These are phyloP conservation scores for Talaromyces sp. DNA, from an alignment of 2,329 filamentous ascomycete species.

Conservation along the genomic window DNA sequence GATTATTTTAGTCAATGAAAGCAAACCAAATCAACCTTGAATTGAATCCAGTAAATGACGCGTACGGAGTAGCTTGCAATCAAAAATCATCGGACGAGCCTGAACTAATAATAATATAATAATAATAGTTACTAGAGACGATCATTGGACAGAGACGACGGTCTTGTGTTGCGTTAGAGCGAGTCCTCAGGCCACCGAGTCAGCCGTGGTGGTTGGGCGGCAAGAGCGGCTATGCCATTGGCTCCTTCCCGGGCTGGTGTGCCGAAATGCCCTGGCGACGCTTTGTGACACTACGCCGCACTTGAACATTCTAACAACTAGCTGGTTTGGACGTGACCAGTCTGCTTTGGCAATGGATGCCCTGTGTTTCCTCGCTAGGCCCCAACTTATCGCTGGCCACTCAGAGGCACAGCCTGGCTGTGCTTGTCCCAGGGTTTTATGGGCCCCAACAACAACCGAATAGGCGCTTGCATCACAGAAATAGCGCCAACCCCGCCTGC, in stretches of 20 bases:
- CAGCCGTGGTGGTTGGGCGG: no score
- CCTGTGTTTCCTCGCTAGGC: not conserved
- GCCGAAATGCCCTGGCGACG: no score
- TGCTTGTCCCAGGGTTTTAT: not conserved
- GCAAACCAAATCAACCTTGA: not conserved
- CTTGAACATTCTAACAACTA: not conserved
- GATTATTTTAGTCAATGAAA: not conserved
- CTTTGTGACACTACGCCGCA: not conserved
- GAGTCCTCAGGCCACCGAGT: no score
- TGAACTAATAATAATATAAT: no score
- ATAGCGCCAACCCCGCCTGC: constrained; percentile 5
- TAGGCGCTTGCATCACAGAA: not conserved
- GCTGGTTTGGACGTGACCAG: not conserved
- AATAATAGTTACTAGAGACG: no score
- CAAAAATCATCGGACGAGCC: constrained; percentile 4
- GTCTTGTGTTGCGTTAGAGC: no score
- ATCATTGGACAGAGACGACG: no score
- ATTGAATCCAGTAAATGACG: no score
- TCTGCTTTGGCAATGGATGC: not conserved
- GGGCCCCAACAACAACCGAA: not conserved
- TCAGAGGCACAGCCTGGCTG: not conserved
- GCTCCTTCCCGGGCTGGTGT: no score
- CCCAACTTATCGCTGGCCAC: not conserved
- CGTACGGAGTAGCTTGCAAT: no score
- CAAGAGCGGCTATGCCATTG: no score